Evolutionary conservation across 768 basidiomycete species (phyloP), one percentile per base, ranked within the genome.

Genomic region (Suillus alpinus): DNA sequence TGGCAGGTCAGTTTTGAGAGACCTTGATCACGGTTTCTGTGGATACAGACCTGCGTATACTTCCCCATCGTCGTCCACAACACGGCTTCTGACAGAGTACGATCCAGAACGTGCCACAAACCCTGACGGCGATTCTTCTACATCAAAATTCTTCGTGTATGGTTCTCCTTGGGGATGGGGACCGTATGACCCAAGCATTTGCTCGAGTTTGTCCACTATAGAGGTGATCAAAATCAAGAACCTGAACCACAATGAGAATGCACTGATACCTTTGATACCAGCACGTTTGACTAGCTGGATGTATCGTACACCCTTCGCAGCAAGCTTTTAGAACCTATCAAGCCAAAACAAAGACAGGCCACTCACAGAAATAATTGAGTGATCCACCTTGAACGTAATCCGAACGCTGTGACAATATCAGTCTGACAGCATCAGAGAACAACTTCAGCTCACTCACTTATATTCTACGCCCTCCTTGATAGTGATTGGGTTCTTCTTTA

Each of bases 141-240:
- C 75, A 5, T 87, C 88, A 73, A 94, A 92, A 67, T 88, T 83
- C 75, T 93, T 94, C 65, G 68, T 75, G 69, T 95, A 90, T 6
- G 90, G 70, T 29, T 87, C 80, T 37, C 82, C 85, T 2, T 78
- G 66, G n/a, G 86, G 78, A 59, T 81, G 77, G 18, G 94, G 92
- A 2, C 92, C 91, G 72, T 94, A 97, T 3, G 93, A 95, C 18
- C 96, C 96, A 23, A 98, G 83, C 96, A 98, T 98, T 67, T 90
- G 84, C 70, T 95, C 94, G 67, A 92, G 72, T 73, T 90, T 96
- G 75, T 96, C 96, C 68, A 96, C 95, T 95, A 59, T 47, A 47
- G 40, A 57, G 51, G 57, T 43, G 29, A 56, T 56, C 64, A 49
- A 51, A 55, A 60, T 26, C 40, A 50, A 59, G 41, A 55, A 47